These are phyloP conservation scores for Epichloe sibirici DNA, from an alignment of 2,329 filamentous ascomycete species.

Conservation along the genomic window DNA sequence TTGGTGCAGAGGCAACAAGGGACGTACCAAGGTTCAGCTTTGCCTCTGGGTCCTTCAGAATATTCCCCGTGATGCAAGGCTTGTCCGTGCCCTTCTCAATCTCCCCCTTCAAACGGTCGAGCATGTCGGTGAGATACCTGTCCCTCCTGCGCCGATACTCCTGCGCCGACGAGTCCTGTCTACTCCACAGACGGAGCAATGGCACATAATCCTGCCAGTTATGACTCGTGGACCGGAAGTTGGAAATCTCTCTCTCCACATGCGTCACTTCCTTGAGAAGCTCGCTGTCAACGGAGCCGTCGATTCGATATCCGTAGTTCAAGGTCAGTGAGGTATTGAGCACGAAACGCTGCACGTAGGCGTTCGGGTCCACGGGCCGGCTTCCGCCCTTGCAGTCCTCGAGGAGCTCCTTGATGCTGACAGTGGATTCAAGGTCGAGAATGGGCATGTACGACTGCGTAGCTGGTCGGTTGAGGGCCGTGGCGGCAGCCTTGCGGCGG, in stretches of 20 bases:
- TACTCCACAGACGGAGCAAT: constrained; percentile 51
- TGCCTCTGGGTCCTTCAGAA: constrained; percentile 41
- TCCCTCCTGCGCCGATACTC: constrained; percentile 59
- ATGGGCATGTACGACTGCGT: constrained; percentile 73
- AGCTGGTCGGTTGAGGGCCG: constrained; percentile 63
- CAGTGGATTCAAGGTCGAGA: constrained; percentile 62
- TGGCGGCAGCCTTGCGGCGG: constrained; percentile 65
- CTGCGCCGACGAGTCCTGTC: constrained; percentile 47
- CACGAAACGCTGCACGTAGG: constrained; percentile 64
- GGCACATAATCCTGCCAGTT: constrained; percentile 84
- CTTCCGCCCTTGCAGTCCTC: constrained; percentile 49
- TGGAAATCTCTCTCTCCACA: constrained; percentile 64
- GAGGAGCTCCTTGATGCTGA: constrained; percentile 61
- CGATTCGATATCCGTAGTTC: constrained; percentile 68
- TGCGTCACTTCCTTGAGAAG: constrained; percentile 61
- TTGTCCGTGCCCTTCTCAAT: constrained; percentile 28
- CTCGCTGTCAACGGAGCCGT: constrained; percentile 54
- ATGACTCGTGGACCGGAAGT: constrained; percentile 66
- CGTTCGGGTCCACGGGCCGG: constrained; percentile 55
- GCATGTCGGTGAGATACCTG: constrained; percentile 53
- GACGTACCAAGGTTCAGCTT: constrained; percentile 24
- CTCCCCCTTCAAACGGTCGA: constrained; percentile 37
- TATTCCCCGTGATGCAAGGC: constrained; percentile 32
- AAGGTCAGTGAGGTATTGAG: constrained; percentile 67
- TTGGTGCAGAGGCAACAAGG: background rate